Evolutionary conservation across 805 yeast genomes (phyloP).

Genomic region (Candida schatavii): DNA sequence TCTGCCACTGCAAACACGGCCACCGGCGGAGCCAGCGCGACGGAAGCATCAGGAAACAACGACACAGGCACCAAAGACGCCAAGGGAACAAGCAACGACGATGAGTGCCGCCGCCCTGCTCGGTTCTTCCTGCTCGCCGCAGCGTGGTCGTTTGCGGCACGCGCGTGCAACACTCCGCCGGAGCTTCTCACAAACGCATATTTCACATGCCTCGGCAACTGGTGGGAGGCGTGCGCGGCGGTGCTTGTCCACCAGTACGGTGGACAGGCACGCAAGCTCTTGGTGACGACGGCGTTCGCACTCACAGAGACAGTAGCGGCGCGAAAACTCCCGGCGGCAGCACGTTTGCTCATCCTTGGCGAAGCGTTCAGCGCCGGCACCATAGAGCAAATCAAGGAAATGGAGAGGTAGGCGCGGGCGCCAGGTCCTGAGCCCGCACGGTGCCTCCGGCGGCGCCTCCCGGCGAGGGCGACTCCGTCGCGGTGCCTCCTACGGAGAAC

Average conservation of each 20-base stretch:
- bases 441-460: not conserved
- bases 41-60: constrained; percentile 15
- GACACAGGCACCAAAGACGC: constrained; percentile 47
- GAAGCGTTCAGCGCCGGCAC: constrained; percentile 57
- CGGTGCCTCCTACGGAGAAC: too few relatives aligned
- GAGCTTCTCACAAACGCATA: constrained; percentile 62
- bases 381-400: constrained; percentile 43
- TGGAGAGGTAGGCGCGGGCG: constrained; percentile 29
- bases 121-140: constrained; percentile 14
- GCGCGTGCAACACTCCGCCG: constrained; percentile 58
- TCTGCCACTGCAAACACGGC: not conserved
- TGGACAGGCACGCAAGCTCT: constrained; percentile 63
- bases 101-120: constrained; percentile 10
- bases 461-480: not conserved
- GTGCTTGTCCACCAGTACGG: constrained; percentile 60
- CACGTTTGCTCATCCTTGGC: constrained; percentile 69
- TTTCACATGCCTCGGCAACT: constrained; percentile 65
- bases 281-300: constrained; percentile 42
- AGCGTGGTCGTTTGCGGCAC: constrained; percentile 70
- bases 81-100: too few relatives aligned
- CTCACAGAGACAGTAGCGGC: constrained; percentile 57
- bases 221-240: constrained; percentile 87
- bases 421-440: not conserved
- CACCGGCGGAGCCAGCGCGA: constrained; percentile 22
- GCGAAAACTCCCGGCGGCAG: constrained; percentile 68